Evolutionary conservation across 2,329 filamentous ascomycete species (phyloP), one percentile per base, ranked within the genome.

Genomic region (Xenosphaeropsis pyriputrescens): DNA sequence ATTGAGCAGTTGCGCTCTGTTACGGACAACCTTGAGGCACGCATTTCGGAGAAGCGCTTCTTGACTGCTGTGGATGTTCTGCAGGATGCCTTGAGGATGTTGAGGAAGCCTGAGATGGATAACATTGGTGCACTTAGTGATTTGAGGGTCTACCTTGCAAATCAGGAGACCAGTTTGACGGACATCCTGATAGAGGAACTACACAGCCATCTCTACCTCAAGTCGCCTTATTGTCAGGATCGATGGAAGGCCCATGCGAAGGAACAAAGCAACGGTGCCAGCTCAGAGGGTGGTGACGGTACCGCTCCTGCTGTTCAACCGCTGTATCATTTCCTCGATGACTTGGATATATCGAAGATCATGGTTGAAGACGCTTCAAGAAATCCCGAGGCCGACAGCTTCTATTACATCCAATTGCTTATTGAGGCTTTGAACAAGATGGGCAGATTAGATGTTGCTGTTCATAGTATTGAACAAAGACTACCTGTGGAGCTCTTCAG

Each of bases 171-270:
- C 18, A 75, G 85, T 0, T 63, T 98, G 45, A 89, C 89, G 52
- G 91, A 98, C 53, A 96, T 96, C 38, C 58, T 98, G 39, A 78
- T 96, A n/a, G 91, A 98, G 56, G 91, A 98, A 58, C 67, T 98
- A 26, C 91, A 98, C 55, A 91, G 93, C 55, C 91, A 98, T 59
- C 68, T 98, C 4, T 98, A 98, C 54, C 74, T 98, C 30, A 96
- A 96, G 56, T 96, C 89, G 3, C 91, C 89, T 0, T 98, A 98
- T 55, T 96, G 89, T 54, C 86, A 94, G 54, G 85, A 94, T 55
- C 71, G 91, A 47, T 98, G 91, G 91, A 93, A 93, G 58, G 73
- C 72, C 41, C 74, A 93, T 42, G 70, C 79, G 29, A 80, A 79
- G 48, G 72, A 70, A 29, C 78, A 83, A 45, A 67, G 72, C 35